Percentiles rank a stretch among this genome's conserved stretches.
These are phyloP conservation scores for Helianthus tuberosus DNA, from an alignment of 129 eudicot genomes.

Conservation along the genomic window DNA sequence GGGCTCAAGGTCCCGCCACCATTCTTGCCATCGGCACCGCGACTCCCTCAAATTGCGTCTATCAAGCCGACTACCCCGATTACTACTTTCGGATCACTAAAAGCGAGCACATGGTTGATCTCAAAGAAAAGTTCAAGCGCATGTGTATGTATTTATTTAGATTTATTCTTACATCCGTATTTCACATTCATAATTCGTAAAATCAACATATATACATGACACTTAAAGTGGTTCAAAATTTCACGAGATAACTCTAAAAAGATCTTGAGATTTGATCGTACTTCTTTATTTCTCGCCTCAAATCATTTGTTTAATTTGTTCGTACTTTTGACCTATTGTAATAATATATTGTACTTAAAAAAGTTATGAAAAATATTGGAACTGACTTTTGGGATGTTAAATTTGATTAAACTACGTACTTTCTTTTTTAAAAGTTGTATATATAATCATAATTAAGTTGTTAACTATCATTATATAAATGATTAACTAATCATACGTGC, in stretches of 20 bases:
- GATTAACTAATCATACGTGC: too few relatives aligned
- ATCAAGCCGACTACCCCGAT: conserved; percentile 50
- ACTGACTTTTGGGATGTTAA: too few relatives aligned
- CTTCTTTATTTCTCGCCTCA: neutral
- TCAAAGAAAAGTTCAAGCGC: conserved; percentile 51
- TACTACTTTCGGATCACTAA: conserved; percentile 51
- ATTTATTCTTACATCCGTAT: neutral
- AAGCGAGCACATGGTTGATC: conserved; percentile 52
- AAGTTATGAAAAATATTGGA: too few relatives aligned
- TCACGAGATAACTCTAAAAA: neutral
- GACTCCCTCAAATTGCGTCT: conserved; percentile 44
- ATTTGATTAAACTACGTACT: too few relatives aligned
- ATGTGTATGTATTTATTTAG: conserved; percentile 32
- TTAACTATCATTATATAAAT: too few relatives aligned
- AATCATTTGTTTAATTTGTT: too few relatives aligned
- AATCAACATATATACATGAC: neutral
- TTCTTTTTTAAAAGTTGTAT: too few relatives aligned
- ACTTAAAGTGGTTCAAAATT: neutral
- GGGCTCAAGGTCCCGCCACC: conserved; percentile 52
- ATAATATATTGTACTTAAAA: too few relatives aligned
- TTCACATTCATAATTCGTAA: neutral
- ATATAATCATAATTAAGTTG: too few relatives aligned
- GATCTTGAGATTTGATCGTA: neutral
- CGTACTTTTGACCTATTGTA: too few relatives aligned
- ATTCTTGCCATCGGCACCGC: conserved; percentile 53